These are phyloP conservation scores for Takashimella tepidaria DNA, from an alignment of 1,284 basidiomycete genomes.

Conservation along the genomic window DNA sequence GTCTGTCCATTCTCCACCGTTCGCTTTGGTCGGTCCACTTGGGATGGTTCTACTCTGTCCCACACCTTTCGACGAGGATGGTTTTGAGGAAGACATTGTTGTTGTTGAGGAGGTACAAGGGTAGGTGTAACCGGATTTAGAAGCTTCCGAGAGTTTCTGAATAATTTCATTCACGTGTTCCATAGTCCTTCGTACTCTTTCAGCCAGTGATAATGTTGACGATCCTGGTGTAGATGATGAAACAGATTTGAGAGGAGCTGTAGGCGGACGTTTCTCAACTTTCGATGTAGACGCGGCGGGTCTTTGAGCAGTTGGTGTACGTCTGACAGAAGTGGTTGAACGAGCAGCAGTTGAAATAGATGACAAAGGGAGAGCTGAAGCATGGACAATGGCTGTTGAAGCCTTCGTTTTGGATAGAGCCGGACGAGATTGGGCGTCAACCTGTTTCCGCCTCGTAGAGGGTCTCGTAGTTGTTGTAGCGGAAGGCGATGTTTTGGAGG, in stretches of 20 bases:
- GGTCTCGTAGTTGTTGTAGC: background rate
- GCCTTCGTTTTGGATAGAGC: background rate
- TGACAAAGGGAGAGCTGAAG: background rate
- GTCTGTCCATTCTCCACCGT: slow-evolving; percentile 20
- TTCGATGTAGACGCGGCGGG: too few species aligned
- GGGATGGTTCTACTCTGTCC: background rate
- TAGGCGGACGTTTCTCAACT: too few species aligned
- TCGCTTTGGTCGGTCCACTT: slow-evolving; percentile 1
- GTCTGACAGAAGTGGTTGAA: too few species aligned
- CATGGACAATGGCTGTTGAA: background rate
- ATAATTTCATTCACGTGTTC: background rate
- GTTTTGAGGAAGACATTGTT: background rate
- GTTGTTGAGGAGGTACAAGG: background rate
- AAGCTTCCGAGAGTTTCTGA: background rate
- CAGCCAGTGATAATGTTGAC: background rate
- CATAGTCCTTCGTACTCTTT: background rate
- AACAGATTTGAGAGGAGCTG: too few species aligned
- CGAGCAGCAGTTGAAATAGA: slow-evolving; percentile 4
- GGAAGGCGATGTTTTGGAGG: background rate
- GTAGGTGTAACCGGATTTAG: background rate
- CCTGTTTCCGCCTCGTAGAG: background rate
- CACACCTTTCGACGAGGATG: background rate
- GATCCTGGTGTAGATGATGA: too few species aligned
- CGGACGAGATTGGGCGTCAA: too few species aligned
- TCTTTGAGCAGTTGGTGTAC: too few species aligned